Base-by-base conservation (phyloP, 202 grass and related monocot species). In the Panicum virgatum region DNA sequence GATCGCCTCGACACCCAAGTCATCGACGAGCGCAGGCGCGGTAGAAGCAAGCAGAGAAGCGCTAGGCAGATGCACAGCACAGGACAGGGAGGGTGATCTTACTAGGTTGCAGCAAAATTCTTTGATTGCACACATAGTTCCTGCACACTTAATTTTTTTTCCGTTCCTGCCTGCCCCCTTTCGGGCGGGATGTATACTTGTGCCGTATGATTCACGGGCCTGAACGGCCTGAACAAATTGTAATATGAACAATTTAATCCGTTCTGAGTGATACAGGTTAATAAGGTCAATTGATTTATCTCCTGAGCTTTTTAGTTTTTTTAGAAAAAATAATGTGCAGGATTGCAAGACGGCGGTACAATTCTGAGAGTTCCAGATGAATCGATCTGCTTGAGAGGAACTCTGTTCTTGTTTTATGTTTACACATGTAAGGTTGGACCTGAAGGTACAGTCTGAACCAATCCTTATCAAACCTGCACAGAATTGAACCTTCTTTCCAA, bases 91-190 rank as follows among this genome's bases (percentile, higher is more conserved):
- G 68, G 62, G 14, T 60, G 32, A 16, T 54, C 7, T 75, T 61
- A 63, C 7, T 85, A 86, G 88, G 74, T 79, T 69, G 74, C 74
- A 86, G 68, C 52, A 86, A 20, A 26, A 90, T 86, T 83, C 84
- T 86, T 90, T 90, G 74, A 83, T 86, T 80, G 10, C 65, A 71
- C 66, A 45, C 51, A 23, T 62, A 68, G 50, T 46, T 80, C 26
- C 62, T 54, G 67, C 79, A 75, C 34, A 4, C 78, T 52, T n/a
- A n/a, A n/a, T n/a, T n/a, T 83, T 86, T 46, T 73, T 80, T 46
- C 14, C 25, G 5, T 82, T 77, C 62, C 44, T 50, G 79, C 39
- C 50, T 64, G 52, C 12, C 61, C 29, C 38, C 23, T 58, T 54
- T 63, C 54, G 42, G 40, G 40, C 78, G 20, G 78, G 60, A 53